Percentiles rank a stretch among this genome's conserved stretches.
Evolutionary conservation across 2,329 filamentous ascomycete species (phyloP).

Genomic region (Aureobasidium uvarum): DNA sequence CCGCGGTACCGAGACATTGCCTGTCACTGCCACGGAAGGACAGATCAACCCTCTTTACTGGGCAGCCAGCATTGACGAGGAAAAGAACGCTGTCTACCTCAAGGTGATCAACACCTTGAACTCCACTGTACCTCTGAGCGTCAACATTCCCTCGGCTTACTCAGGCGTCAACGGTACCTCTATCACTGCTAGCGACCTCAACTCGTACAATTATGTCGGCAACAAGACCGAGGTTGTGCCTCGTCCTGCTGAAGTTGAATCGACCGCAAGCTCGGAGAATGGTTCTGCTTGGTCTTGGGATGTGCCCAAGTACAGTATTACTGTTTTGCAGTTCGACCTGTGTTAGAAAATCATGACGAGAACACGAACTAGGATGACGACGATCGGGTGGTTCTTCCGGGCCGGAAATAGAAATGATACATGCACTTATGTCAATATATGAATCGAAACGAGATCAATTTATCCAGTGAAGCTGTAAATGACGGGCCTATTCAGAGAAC

Average conservation of each 20-base stretch:
- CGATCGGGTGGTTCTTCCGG: not conserved
- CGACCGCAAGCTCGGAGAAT: conserved; percentile 2
- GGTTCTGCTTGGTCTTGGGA: conserved; percentile 31
- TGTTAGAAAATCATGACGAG: not conserved
- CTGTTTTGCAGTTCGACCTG: conserved; percentile 34
- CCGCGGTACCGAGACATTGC: conserved; percentile 36
- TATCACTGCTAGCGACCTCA: conserved; percentile 31
- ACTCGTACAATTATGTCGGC: conserved; percentile 34
- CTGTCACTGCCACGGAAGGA: conserved; percentile 31
- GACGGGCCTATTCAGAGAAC: too few species aligned
- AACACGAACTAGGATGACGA: not conserved
- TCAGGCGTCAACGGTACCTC: conserved; percentile 35
- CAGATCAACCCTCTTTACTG: conserved; percentile 38
- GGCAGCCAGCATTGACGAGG: conserved; percentile 35
- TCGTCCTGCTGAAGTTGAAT: conserved; percentile 28
- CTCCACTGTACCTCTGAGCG: conserved; percentile 30
- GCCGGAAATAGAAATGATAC: not conserved
- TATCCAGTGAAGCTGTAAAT: too few species aligned
- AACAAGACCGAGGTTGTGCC: conserved; percentile 34
- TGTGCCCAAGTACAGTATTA: conserved; percentile 33
- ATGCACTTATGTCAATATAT: too few species aligned
- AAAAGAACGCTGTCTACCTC: conserved; percentile 28
- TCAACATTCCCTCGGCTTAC: conserved; percentile 31
- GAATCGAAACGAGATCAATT: too few species aligned
- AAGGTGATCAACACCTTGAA: conserved; percentile 34